Evolutionary conservation across 139 green algal species (phyloP), one percentile per base, ranked within the genome.

Genomic region (Volvox africanus): DNA sequence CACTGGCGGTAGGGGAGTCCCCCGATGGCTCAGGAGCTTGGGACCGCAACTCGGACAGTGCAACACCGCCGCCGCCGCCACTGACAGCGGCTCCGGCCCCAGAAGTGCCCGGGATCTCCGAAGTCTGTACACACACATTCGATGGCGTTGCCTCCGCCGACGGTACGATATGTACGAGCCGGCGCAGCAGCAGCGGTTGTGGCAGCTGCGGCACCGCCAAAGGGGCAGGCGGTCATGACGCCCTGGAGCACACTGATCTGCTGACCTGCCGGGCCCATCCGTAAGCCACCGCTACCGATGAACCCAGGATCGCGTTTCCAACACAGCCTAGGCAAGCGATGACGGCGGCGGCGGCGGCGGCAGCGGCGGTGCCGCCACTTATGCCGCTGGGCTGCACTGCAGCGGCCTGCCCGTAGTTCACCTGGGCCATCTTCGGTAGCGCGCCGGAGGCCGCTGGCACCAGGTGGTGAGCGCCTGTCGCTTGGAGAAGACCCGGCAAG

Each of bases 181-280:
- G 61, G 1, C 81, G 81, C 61, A 87, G 16, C n/a, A 87, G 81
- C 61, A 87, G 81, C 32, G 81, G 81, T 20, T 33, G 81, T n/a
- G 81, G 81, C 61, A 87, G 81, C 61, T 87, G 81, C 30, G n/a
- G 36, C 22, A 65, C 12, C 78, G 36, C 36, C 78, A 26, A 22
- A 35, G 80, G 2, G 0, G 61, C 81, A 20, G 81, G 61, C 12
- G 81, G 80, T 44, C 36, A 68, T 33, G 37, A 50, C 78, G 62
- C 37, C 78, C 17, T 82, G 71, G 33, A 20, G 33, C 55, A 32
- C 32, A 12, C 21, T 30, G 65, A 73, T 30, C 76, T 55, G 76
- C 76, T 61, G 33, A 32, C 76, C 76, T 28, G 76, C 20, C 32
- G 76, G 76, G 6, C 12, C 71, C n/a, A n/a, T 30, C 71, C 18